phyloP scores from a whole-genome alignment of 306 rosid genomes.

The Vigna hirtella region DNA sequence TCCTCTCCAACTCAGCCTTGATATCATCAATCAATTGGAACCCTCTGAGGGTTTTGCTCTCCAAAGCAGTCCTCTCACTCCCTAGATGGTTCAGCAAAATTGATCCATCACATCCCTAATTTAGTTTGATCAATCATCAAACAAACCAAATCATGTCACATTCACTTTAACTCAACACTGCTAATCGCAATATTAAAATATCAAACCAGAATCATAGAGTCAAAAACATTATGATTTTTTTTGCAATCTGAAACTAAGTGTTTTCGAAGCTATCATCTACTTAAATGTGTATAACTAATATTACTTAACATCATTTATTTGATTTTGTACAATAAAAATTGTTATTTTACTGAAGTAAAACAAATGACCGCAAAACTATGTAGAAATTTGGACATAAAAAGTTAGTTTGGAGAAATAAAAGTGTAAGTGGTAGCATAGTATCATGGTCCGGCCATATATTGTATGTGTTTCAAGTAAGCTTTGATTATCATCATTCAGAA shows the following conservation, averaged over 20 bases:
- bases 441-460: not conserved
- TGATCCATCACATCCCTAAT: conserved; percentile 89
- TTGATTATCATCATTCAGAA: conserved; percentile 4
- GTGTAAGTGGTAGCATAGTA: not conserved
- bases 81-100: conserved; percentile 63
- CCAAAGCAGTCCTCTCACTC: conserved; percentile 69
- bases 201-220: not conserved
- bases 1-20: conserved; percentile 65
- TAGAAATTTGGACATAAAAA: not conserved
- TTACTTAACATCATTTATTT: not conserved
- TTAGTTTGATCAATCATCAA: conserved; percentile 2
- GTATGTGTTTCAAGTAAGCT: too few relatives aligned
- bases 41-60: conserved; percentile 76
- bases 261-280: not conserved
- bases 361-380: not conserved
- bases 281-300: not conserved
- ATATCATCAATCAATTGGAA: conserved; percentile 76
- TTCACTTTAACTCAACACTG: not conserved
- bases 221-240: too few relatives aligned
- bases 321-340: not conserved
- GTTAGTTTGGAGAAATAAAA: not conserved
- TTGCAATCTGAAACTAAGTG: too few relatives aligned
- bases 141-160: conserved; percentile 22
- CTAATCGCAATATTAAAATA: not conserved
- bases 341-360: too few relatives aligned